These are phyloP conservation scores for Aspergillus flavus DNA, from an alignment of 2,329 filamentous ascomycete genomes.

Conservation along the genomic window DNA sequence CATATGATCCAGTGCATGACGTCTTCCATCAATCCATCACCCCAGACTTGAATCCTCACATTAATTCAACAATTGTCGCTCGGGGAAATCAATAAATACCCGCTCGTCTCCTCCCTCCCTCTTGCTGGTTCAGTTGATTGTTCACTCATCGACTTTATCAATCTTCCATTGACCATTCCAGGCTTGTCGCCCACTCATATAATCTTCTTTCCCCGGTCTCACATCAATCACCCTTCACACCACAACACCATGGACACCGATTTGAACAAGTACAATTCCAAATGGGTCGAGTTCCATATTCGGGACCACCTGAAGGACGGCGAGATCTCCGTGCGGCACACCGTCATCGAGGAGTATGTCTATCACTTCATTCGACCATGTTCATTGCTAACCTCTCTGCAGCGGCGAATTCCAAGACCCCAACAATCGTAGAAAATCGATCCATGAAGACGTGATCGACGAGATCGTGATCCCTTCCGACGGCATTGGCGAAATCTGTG, in stretches of 20 bases:
- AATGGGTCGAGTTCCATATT: conserved; percentile 34
- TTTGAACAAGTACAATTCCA: conserved; percentile 29
- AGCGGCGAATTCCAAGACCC: conserved; percentile 34
- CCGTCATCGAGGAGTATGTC: conserved; percentile 32
- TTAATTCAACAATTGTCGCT: too few relatives aligned
- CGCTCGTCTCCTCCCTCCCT: background rate
- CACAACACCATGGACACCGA: background rate
- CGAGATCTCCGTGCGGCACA: conserved; percentile 29
- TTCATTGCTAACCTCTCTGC: conserved; percentile 8
- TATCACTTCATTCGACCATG: background rate
- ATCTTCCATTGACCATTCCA: too few relatives aligned
- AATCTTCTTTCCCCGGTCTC: too few relatives aligned
- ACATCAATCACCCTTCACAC: background rate
- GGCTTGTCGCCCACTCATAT: too few relatives aligned
- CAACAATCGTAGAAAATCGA: conserved; percentile 23
- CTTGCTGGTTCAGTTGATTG: background rate
- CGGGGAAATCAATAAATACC: background rate
- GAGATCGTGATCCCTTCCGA: conserved; percentile 30
- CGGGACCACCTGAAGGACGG: conserved; percentile 30
- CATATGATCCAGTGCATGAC: background rate
- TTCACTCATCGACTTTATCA: too few relatives aligned
- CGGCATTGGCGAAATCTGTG: conserved; percentile 35
- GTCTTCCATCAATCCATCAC: background rate
- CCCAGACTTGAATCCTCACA: too few relatives aligned
- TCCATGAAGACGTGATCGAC: conserved; percentile 35